Evolutionary conservation across 2,329 filamentous ascomycete species (phyloP), one percentile per base, ranked within the genome.

Genomic region (Epichloe aotearoae): DNA sequence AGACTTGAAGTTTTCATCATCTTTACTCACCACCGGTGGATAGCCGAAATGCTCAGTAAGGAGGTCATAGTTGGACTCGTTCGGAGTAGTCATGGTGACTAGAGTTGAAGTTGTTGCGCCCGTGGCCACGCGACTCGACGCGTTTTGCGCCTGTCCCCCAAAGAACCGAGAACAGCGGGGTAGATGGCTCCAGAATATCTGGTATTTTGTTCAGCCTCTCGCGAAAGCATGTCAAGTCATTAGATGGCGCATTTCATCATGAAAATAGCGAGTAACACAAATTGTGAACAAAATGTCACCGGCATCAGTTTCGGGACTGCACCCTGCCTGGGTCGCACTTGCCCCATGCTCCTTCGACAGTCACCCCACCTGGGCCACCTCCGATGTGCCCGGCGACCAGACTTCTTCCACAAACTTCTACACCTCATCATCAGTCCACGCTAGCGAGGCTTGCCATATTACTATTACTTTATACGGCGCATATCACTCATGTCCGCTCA

Each of bases 1-100:
- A 11, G 30, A 30, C 30, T 30, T 11, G 8, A 49, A 20, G 53
- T 55, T 49, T 50, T 40, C 14, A 15, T 46, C 51, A 47, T 8
- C 3, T 20, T 7, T 26, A 73, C 85, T 63, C 69, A 95, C 90
- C 57, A 95, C 80, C 30, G 91, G 93, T 2, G 93, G 91, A 61
- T 95, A 96, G 57, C 88, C 87, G 61, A 98, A 86, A 65, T 98
- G 93, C 75, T 97, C 93, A 2, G 93, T 96, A 54, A 97, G 76
- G 59, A 97, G 79, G 64, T 81, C 78, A 36, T 76, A 79, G 57
- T 81, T 77, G 46, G 75, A 70, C 56, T 61, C 62, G 53, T 64
- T 66, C 57, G 66, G 56, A 5, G 61, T 53, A 33, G 61, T 55
- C 65, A 68, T 69, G 50, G 51, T 58, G 55, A 19, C 37, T 17